A percentile compares a stretch with the other conserved stretches of the same genome.
Conservation (phyloP, 208 protist genomes). For the Trypanosoma lewisi region DNA sequence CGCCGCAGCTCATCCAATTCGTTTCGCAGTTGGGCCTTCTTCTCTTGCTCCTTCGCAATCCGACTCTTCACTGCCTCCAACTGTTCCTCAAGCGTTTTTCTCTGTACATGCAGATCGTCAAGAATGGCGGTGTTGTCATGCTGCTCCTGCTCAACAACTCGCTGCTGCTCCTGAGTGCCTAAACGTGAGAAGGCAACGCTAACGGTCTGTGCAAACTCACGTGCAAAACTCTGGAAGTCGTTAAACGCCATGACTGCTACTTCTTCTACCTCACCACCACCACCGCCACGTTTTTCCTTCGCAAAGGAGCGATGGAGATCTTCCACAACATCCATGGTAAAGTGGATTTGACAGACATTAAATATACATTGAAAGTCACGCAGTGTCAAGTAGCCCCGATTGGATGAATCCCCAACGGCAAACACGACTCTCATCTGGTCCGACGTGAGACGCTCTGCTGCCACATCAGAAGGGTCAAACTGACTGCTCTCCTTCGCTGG, state of each 20-base stretch:
- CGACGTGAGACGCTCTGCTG: slow-evolving; percentile 38
- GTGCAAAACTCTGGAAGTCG: slow-evolving; percentile 61
- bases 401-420: slow-evolving; percentile 26
- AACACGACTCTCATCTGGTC: slow-evolving; percentile 69
- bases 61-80: slow-evolving; percentile 38
- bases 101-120: slow-evolving; percentile 35
- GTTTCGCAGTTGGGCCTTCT: slow-evolving; percentile 37
- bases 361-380: slow-evolving; percentile 62
- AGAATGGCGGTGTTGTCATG: slow-evolving; percentile 33
- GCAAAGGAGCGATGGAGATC: slow-evolving; percentile 63
- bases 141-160: slow-evolving; percentile 48
- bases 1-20: slow-evolving; percentile 49
- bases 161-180: slow-evolving; percentile 52
- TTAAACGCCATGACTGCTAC: slow-evolving; percentile 38
- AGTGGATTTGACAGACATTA: slow-evolving; percentile 46
- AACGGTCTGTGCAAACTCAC: slow-evolving; percentile 59
- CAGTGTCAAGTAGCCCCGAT: slow-evolving; percentile 30
- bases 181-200: slow-evolving; percentile 69
- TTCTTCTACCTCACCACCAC: no score
- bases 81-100: slow-evolving; percentile 44
- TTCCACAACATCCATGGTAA: slow-evolving; percentile 50
- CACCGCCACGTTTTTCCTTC: slow-evolving; percentile 20
- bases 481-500: not conserved
- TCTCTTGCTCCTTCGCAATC: slow-evolving; percentile 36
- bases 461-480: not conserved